Evolutionary conservation across 495 filamentous ascomycete genomes (phyloP).

Genomic region (Hypoxylon trugodes): DNA sequence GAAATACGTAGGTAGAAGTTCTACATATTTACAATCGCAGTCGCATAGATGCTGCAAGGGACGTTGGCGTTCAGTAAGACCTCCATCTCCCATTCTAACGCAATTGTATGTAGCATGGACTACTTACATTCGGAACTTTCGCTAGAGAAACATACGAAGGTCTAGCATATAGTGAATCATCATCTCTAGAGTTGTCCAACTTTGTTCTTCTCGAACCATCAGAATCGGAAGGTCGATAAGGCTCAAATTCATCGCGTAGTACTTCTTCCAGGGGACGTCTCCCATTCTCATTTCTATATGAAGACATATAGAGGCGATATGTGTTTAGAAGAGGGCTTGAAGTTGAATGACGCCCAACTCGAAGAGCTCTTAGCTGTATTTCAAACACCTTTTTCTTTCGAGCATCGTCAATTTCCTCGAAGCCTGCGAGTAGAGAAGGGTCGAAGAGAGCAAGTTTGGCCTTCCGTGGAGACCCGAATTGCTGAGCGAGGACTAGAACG

Average conservation of each 20-base stretch:
- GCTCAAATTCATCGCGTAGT: constrained; percentile 12
- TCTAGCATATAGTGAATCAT: constrained; percentile 4
- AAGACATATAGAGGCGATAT: constrained; percentile 22
- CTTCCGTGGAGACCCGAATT: constrained; percentile 20
- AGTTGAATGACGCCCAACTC: not conserved
- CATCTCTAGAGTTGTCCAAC: constrained; percentile 22
- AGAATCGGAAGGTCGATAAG: constrained; percentile 2
- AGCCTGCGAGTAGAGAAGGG: constrained; percentile 15
- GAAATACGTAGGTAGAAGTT: constrained; percentile 22
- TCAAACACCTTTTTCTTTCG: constrained; percentile 32
- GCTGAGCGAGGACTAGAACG: constrained; percentile 19
- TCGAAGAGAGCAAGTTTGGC: constrained; percentile 8
- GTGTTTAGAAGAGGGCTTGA: not conserved
- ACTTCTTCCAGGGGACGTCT: constrained; percentile 20
- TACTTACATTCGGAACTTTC: constrained; percentile 1
- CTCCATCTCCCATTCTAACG: no score
- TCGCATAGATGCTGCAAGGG: constrained; percentile 5
- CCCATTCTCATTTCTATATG: constrained; percentile 5
- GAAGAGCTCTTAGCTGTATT: constrained; percentile 26
- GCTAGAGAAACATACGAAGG: constrained; percentile 16
- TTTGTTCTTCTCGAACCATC: constrained; percentile 4
- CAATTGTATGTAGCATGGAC: no score
- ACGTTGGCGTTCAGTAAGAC: no score
- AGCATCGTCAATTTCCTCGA: constrained; percentile 6
- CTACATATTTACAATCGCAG: constrained; percentile 29